These are phyloP conservation scores for Podila horticola DNA, from an alignment of 192 early-diverging fungal species.

Conservation along the genomic window DNA sequence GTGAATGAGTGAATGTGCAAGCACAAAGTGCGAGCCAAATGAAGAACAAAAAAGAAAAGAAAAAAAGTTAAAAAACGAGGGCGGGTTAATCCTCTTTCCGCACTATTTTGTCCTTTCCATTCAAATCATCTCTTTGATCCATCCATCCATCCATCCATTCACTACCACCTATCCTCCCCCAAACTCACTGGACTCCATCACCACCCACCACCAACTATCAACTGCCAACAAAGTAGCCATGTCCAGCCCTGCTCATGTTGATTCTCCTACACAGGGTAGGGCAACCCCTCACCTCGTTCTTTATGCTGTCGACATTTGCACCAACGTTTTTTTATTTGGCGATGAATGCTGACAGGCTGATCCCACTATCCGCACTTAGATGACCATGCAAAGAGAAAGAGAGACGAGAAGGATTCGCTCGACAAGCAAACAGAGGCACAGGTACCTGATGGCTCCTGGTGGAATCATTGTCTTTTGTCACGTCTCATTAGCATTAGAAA, in stretches of 20 bases:
- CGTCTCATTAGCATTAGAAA: not conserved
- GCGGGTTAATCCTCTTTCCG: not conserved
- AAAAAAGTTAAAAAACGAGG: not conserved
- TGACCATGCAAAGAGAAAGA: constrained; percentile 43
- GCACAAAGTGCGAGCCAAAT: no score
- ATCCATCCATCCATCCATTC: not conserved
- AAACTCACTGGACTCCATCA: not conserved
- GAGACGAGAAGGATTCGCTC: constrained; percentile 29
- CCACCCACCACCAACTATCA: not conserved
- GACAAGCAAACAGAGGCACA: constrained; percentile 22
- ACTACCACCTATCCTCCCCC: not conserved
- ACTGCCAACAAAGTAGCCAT: not conserved
- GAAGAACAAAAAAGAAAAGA: not conserved
- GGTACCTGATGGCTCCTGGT: not conserved
- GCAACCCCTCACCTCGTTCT: not conserved
- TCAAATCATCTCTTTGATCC: not conserved
- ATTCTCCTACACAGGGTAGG: constrained; percentile 3
- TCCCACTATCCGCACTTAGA: constrained; percentile 11
- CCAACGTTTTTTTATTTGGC: no score
- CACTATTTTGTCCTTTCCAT: not conserved
- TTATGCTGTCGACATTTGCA: not conserved
- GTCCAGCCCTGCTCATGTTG: constrained; percentile 2
- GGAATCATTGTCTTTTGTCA: constrained; percentile 4
- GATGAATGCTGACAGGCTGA: not conserved
- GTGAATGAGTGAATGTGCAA: not conserved